Conservation (phyloP, 805 yeast genomes). For the Saturnispora dispora region DNA sequence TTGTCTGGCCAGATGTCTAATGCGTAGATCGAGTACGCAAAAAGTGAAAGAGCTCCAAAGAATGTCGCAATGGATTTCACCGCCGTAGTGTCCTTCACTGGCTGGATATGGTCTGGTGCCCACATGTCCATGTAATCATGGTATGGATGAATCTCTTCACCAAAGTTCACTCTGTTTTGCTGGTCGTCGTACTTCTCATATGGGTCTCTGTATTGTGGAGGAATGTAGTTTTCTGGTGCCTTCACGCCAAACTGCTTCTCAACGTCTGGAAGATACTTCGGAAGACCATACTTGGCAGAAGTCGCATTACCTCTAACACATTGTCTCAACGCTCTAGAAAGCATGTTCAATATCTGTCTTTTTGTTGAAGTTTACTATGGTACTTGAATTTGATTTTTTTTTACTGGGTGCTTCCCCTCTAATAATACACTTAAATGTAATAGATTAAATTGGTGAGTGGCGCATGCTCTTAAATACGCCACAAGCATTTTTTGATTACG, state of each 20-base stretch:
- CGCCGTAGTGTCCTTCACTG: slow-evolving; percentile 53
- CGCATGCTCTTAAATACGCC: neutral
- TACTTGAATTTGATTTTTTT: neutral
- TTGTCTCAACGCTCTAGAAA: slow-evolving; percentile 1
- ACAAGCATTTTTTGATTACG: neutral
- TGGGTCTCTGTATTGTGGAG: slow-evolving; percentile 56
- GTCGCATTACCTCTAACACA: slow-evolving; percentile 12
- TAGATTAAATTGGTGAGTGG: neutral
- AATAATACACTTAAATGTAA: neutral
- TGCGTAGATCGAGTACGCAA: slow-evolving; percentile 37
- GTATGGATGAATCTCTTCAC: slow-evolving; percentile 62
- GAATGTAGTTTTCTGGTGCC: slow-evolving; percentile 46
- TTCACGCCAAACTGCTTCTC: slow-evolving; percentile 40
- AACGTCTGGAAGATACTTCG: slow-evolving; percentile 25
- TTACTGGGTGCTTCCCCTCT: neutral
- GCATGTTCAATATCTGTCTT: neutral
- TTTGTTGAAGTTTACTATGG: neutral
- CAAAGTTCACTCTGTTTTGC: slow-evolving; percentile 70
- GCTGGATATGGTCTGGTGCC: slow-evolving; percentile 71
- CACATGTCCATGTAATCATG: slow-evolving; percentile 74
- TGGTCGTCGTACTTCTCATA: slow-evolving; percentile 68
- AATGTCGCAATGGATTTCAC: slow-evolving; percentile 47
- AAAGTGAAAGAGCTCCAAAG: slow-evolving; percentile 38
- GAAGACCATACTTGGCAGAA: slow-evolving; percentile 18
- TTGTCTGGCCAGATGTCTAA: slow-evolving; percentile 53